Percentiles rank a stretch among this genome's conserved stretches.
Evolutionary conservation across 345 rosid genomes (phyloP).

Genomic region (Isatis tinctoria): DNA sequence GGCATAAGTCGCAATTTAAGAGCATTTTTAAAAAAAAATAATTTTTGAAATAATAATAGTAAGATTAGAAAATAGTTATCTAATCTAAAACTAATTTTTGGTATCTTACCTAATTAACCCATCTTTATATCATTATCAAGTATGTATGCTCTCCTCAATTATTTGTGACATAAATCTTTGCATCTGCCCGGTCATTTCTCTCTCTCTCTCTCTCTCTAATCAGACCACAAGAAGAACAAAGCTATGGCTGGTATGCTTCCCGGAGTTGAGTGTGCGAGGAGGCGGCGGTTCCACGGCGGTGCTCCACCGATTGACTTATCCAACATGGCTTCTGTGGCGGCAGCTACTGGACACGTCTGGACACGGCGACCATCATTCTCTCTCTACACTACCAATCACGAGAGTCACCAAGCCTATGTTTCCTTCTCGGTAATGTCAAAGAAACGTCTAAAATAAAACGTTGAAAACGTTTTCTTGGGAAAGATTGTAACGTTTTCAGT

Average conservation of each 20-base stretch:
- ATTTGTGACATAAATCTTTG: slow-evolving; percentile 5
- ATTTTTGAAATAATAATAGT: no score
- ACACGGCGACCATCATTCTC: slow-evolving; percentile 58
- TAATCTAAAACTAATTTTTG: neutral
- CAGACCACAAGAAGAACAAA: slow-evolving; percentile 10
- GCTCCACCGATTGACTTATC: slow-evolving; percentile 42
- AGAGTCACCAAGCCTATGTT: slow-evolving; percentile 30
- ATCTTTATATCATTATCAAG: neutral
- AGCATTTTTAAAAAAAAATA: no score
- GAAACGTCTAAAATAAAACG: neutral
- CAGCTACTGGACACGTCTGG: slow-evolving; percentile 22
- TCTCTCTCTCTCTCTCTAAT: neutral
- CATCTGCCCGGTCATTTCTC: neutral
- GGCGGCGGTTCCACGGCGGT: slow-evolving; percentile 65
- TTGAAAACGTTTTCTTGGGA: neutral
- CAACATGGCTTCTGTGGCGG: neutral
- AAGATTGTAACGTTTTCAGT: neutral
- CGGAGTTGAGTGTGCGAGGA: slow-evolving; percentile 79
- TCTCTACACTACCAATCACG: slow-evolving; percentile 51
- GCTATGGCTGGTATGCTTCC: slow-evolving; percentile 85
- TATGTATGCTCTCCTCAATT: slow-evolving; percentile 12
- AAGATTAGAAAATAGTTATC: no score
- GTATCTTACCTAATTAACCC: slow-evolving; percentile 5
- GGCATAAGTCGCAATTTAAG: no score
- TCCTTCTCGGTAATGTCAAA: slow-evolving; percentile 11